Conservation (phyloP, 2,329 filamentous ascomycete genomes). For the Colletotrichum chlorophyti region DNA sequence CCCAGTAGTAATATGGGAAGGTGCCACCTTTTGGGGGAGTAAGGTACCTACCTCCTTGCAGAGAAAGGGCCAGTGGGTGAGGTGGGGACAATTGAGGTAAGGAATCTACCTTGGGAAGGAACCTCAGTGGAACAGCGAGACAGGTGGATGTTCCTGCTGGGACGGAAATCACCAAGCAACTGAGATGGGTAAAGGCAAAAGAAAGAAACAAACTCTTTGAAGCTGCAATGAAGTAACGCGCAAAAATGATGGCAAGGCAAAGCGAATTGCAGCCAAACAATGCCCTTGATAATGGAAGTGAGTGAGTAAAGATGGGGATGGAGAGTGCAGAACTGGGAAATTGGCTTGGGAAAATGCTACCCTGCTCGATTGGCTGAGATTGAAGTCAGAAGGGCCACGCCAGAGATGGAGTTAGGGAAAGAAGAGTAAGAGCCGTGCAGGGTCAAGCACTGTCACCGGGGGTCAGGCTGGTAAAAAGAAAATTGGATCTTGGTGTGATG, state of each 20-base stretch:
- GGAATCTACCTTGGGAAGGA: no score
- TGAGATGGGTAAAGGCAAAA: no score
- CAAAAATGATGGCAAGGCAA: not conserved
- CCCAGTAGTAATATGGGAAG: not conserved
- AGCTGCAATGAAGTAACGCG: no score
- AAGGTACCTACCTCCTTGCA: no score
- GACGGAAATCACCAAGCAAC: no score
- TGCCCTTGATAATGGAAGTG: not conserved
- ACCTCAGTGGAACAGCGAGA: no score
- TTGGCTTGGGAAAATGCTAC: constrained; percentile 14
- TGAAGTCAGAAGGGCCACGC: constrained; percentile 21
- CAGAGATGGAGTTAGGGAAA: not conserved
- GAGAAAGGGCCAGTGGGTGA: no score
- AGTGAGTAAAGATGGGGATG: not conserved
- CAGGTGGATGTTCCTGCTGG: no score
- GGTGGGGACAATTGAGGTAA: no score
- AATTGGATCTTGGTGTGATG: no score
- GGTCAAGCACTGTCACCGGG: not conserved
- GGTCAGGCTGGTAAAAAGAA: not conserved
- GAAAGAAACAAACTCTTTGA: no score
- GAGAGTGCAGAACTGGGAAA: constrained; percentile 18
- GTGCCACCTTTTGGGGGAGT: not conserved
- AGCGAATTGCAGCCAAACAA: not conserved
- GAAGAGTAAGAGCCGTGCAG: constrained; percentile 14
- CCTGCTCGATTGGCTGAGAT: constrained; percentile 23